Evolutionary conservation across 140 eudicot species (phyloP), one percentile per base, ranked within the genome.

Genomic region (Stevia rebaudiana): DNA sequence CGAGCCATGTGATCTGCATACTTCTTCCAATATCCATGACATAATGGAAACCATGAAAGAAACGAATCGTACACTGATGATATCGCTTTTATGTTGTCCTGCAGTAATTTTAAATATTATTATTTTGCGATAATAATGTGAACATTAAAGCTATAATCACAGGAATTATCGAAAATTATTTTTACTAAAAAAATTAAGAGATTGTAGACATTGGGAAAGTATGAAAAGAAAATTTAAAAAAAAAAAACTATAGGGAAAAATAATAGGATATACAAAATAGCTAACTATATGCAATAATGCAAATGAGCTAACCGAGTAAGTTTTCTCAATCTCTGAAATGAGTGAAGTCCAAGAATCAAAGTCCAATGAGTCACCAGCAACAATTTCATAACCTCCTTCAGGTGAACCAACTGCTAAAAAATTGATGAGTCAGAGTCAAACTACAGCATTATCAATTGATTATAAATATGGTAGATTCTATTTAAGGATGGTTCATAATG

Each of bases 21-120:
- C 74, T 63, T 87, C 74, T 76, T 89, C 98, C 95, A 87, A 63
- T 91, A 86, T 68, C 75, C 86, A 59, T 83, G 83, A 61, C 92
- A 91, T 61, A 91, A 71, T 15, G 95, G 98, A 56, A 87, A 91
- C 78, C 52, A 75, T 17, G 92, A 87, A 72, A 91, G 76, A 72
- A 91, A 81, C 24, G 89, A 80, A 55, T 91, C 96, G 54, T 84
- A 91, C 8, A 75, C 87, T 13, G 83, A 73, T 69, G 84, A 74
- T 30, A 91, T 71, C 35, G 83, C 83, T 69, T 85, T 79, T 54
- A 80, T 73, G 58, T 91, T 78, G 63, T 84, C 96, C 98, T 91
- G 95, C 82, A 82, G 46, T 35, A 65, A 66, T 22, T 8, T 6
- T n/a, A 61, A 23, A 54, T 61, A 11, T 54, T 40, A 54, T 63